These are phyloP conservation scores for Rhytidiadelphus loreus DNA, from an alignment of 225 moss, liverwort and hornwort species.

Conservation along the genomic window DNA sequence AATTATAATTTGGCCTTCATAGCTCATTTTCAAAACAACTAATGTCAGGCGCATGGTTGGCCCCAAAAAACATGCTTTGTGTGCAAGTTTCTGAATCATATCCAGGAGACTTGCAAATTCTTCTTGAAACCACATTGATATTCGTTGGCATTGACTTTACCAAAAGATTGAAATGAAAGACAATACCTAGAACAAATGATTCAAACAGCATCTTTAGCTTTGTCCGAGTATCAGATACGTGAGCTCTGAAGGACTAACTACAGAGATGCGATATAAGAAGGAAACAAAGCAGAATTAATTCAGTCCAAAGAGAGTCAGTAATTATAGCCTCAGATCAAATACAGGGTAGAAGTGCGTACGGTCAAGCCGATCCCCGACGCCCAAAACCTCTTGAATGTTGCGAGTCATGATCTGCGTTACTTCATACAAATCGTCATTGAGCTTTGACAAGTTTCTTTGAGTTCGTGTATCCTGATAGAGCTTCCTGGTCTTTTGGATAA, in stretches of 20 bases:
- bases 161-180: not conserved
- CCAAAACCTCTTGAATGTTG: constrained; percentile 65
- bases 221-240: too few relatives aligned
- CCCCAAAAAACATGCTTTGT: not conserved
- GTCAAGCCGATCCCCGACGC: constrained; percentile 56
- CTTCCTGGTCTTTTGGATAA: constrained; percentile 62
- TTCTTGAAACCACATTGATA: not conserved
- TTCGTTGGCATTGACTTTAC: not conserved
- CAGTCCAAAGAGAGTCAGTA: not conserved
- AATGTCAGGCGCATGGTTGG: not conserved
- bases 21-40: not conserved
- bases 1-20: not conserved
- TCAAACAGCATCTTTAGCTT: not conserved
- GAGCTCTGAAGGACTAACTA: not conserved
- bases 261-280: not conserved
- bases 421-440: constrained; percentile 58
- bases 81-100: not conserved
- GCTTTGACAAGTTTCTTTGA: constrained; percentile 61
- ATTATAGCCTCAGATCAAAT: not conserved
- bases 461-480: constrained; percentile 63
- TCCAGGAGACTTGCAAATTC: not conserved
- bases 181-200: not conserved
- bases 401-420: constrained; percentile 71
- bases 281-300: not conserved
- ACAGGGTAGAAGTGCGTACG: constrained; percentile 24